These are phyloP conservation scores for Penicillium sp. DNA, from an alignment of 2,329 filamentous ascomycete genomes.

Conservation along the genomic window DNA sequence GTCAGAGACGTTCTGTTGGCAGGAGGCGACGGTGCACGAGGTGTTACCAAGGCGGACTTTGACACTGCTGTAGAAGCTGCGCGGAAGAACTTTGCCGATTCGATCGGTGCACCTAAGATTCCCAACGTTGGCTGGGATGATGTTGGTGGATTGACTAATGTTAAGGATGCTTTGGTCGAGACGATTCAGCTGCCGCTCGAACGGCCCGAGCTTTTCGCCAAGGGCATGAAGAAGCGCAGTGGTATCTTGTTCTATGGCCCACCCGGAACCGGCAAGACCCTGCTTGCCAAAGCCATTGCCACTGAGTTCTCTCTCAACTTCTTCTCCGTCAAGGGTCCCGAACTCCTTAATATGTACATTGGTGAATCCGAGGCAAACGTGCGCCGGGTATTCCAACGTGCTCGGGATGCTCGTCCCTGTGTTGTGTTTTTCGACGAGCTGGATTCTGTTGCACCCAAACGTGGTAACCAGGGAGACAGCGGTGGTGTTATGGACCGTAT, in stretches of 20 bases:
- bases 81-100: slow-evolving; percentile 95
- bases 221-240: slow-evolving; percentile 97
- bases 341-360: slow-evolving; percentile 99
- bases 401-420: slow-evolving; percentile 92
- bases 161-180: slow-evolving; percentile 96
- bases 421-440: slow-evolving; percentile 98
- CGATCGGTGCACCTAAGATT: slow-evolving; percentile 96
- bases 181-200: slow-evolving; percentile 93
- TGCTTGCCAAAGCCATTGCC: slow-evolving; percentile 97
- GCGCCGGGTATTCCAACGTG: slow-evolving; percentile 98
- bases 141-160: slow-evolving; percentile 86
- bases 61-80: slow-evolving; percentile 92
- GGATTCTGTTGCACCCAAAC: slow-evolving; percentile 93
- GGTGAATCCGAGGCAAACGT: slow-evolving; percentile 99
- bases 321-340: slow-evolving; percentile 98
- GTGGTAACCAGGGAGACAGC: slow-evolving; percentile 94
- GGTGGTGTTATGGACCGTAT: slow-evolving; percentile 98
- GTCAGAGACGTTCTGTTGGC: slow-evolving; percentile 83
- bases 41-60: slow-evolving; percentile 79
- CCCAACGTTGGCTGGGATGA: slow-evolving; percentile 96
- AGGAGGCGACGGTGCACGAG: slow-evolving; percentile 74
- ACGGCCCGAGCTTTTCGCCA: slow-evolving; percentile 88
- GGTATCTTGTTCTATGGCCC: slow-evolving; percentile 99
- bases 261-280: slow-evolving; percentile 98
- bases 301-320: slow-evolving; percentile 99